Percentiles rank a stretch among this genome's conserved stretches.
These are phyloP conservation scores for Podosphaera aphanis DNA, from an alignment of 2,329 filamentous ascomycete species.

Conservation along the genomic window DNA sequence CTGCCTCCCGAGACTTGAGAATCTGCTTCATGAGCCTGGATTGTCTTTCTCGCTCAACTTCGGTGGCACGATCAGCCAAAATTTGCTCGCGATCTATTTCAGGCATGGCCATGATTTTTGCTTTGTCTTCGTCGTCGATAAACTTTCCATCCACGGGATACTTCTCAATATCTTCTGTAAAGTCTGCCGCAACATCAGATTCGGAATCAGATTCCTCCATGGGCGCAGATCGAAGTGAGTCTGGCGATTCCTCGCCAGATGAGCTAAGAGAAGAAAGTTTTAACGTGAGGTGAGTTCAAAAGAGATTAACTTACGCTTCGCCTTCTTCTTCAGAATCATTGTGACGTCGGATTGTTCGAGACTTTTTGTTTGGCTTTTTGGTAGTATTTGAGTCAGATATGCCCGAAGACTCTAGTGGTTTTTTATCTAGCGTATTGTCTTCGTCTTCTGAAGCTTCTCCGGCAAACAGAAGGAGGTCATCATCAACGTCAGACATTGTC, in stretches of 20 bases:
- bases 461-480: slow-evolving; percentile 79
- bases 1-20: slow-evolving; percentile 41
- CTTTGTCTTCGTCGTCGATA: slow-evolving; percentile 48
- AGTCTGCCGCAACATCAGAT: slow-evolving; percentile 29
- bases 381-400: slow-evolving; percentile 23
- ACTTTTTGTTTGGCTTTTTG: slow-evolving; percentile 21
- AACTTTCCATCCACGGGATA: slow-evolving; percentile 82
- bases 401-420: slow-evolving; percentile 30
- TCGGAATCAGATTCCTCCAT: slow-evolving; percentile 86
- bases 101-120: slow-evolving; percentile 60
- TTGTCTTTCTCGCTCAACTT: slow-evolving; percentile 62
- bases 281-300: not conserved
- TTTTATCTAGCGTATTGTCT: slow-evolving; percentile 24
- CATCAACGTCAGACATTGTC: slow-evolving; percentile 63
- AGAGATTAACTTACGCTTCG: slow-evolving; percentile 44
- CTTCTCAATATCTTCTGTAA: slow-evolving; percentile 34
- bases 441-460: slow-evolving; percentile 45
- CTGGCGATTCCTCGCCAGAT: slow-evolving; percentile 41
- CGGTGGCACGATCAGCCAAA: slow-evolving; percentile 63
- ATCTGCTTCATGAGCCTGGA: slow-evolving; percentile 62
- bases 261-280: slow-evolving; percentile 27
- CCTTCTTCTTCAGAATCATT: slow-evolving; percentile 55
- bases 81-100: slow-evolving; percentile 83
- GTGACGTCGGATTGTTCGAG: slow-evolving; percentile 17
- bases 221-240: slow-evolving; percentile 57